Conservation (phyloP, 805 yeast genomes). For the Saturnispora kantuleensis region DNA sequence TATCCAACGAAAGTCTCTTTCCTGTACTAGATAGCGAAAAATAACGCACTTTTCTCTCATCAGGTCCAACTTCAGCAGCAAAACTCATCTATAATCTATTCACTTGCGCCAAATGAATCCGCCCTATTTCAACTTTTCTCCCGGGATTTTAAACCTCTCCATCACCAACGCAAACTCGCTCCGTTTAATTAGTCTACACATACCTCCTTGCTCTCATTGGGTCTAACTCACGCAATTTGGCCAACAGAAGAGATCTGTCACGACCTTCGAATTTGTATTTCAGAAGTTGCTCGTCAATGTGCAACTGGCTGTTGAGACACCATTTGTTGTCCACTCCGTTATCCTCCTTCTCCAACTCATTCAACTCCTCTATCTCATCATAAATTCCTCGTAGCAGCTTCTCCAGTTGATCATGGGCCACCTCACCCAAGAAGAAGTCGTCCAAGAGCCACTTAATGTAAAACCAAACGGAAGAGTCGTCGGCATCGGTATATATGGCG, state of each 20-base stretch:
- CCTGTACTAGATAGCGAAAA: no score
- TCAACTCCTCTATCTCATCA: constrained; percentile 45
- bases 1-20: no score
- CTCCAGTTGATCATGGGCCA: constrained; percentile 23
- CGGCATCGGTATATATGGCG: constrained; percentile 88
- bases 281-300: constrained; percentile 31
- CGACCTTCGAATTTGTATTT: constrained; percentile 4
- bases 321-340: constrained; percentile 53
- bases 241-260: constrained; percentile 23
- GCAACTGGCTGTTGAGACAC: constrained; percentile 59
- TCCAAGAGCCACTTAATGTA: constrained; percentile 73
- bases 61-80: no score
- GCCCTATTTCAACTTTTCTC: no score
- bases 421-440: constrained; percentile 30
- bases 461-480: constrained; percentile 89
- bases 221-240: constrained; percentile 43
- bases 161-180: no score
- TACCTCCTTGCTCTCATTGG: constrained; percentile 60
- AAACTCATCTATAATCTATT: no score
- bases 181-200: neutral
- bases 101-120: no score
- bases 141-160: no score
- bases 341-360: constrained; percentile 65
- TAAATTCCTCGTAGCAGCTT: constrained; percentile 38
- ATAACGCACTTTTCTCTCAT: no score